phyloP scores from a whole-genome alignment of 2,329 filamentous ascomycete species.

The Mollisiaceae sp. region DNA sequence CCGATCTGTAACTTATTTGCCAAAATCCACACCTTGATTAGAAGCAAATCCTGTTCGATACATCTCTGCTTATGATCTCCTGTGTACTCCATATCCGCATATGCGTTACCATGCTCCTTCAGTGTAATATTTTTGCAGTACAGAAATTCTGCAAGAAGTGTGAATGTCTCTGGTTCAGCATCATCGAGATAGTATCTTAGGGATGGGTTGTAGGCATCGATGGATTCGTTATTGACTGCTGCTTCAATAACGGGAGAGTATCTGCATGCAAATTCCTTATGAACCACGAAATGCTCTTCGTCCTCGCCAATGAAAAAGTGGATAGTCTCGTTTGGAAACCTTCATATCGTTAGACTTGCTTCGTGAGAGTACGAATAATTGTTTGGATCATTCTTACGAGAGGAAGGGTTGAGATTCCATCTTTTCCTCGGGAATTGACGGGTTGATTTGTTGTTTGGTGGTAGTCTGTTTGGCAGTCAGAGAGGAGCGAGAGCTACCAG shows the following conservation, averaged over 20 bases:
- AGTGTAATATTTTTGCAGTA: neutral
- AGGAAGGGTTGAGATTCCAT: too few relatives aligned
- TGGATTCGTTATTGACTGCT: slow-evolving; percentile 17
- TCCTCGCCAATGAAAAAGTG: neutral
- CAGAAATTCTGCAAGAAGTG: neutral
- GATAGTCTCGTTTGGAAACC: too few relatives aligned
- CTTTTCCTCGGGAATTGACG: too few relatives aligned
- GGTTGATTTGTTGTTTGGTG: too few relatives aligned
- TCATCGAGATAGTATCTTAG: slow-evolving; percentile 15
- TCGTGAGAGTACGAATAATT: too few relatives aligned
- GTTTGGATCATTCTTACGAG: too few relatives aligned
- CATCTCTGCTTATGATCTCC: neutral
- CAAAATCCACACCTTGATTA: neutral
- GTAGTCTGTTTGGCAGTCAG: too few relatives aligned
- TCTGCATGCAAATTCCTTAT: slow-evolving; percentile 22
- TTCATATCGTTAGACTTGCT: too few relatives aligned
- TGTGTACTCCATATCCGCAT: too few relatives aligned
- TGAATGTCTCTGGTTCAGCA: neutral
- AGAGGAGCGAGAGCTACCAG: too few relatives aligned
- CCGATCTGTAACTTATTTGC: neutral
- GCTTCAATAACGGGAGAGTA: slow-evolving; percentile 18
- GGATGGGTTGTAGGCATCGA: slow-evolving; percentile 13
- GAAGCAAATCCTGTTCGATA: neutral
- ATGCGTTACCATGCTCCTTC: too few relatives aligned
- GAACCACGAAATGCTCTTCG: slow-evolving; percentile 16